Base-by-base conservation (phyloP, 2,329 filamentous ascomycete genomes). In the Curvularia sp. region DNA sequence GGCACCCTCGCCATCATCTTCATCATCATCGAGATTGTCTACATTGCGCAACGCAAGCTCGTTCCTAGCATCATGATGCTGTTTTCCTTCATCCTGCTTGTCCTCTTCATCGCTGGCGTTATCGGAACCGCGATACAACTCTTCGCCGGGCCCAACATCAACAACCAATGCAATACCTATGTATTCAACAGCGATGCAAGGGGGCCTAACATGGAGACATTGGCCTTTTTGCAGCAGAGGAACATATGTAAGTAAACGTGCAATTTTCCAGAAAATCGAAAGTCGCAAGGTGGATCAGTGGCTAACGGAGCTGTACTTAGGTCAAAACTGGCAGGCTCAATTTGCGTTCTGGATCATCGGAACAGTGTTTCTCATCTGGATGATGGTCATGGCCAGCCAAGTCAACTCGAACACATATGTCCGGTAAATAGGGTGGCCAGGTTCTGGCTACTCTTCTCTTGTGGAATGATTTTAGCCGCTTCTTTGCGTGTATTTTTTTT, bases 331-430 rank as follows among this genome's bases (percentile, higher is more conserved):
- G 87, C 82, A 84, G 67, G 85, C 86, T 0, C 83, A 81, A 3
- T 89, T 89, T 66, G 84, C 85, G 9, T 88, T 88, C 66, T 87
- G 86, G 78, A 83, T 89, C 54, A 80, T 89, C 15, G 86, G 86
- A 39, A 81, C 81, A 0, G 82, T 88, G n/a, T 87, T 89, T 66
- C 82, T 88, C 69, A 71, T 88, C 22, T 89, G 86, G 84, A 87
- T 89, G 85, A 85, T 88, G 72, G 75, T 89, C 48, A 84, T 89
- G 80, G 84, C 83, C 5, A 83, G 79, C 73, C 83, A 85, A 68
- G 85, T 87, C 44, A 81, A 81, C 58, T 76, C 78, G 58, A 80
- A 80, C 58, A 71, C 77, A 55, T 81, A 79, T 63, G 42, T n/a
- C 6, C 26, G 48, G 15, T 61, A 26, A 61, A 51, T 5, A 38